Evolutionary conservation across 78 protist species (phyloP).

Genomic region (Isochrysis galbana): DNA sequence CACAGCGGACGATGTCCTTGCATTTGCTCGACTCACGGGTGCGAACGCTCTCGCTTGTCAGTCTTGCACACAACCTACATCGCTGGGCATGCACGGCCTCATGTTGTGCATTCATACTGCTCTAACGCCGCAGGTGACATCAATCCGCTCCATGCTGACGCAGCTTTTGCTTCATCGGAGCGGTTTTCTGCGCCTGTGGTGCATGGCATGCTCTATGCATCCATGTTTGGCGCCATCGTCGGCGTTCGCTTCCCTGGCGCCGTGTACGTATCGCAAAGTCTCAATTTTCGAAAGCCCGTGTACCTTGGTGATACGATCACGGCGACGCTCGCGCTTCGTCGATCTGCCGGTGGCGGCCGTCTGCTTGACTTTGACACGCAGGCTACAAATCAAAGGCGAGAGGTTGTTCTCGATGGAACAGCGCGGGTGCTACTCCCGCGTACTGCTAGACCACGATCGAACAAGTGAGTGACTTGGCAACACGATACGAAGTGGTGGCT

Average conservation of each 20-base stretch:
- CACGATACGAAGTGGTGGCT: no score
- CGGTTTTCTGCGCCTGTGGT: neutral
- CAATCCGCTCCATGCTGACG: neutral
- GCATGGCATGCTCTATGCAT: slow-evolving; percentile 16
- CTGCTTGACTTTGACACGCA: neutral
- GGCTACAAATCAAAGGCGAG: neutral
- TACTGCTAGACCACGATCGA: no score
- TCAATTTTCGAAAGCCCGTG: neutral
- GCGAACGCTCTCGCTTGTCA: no score
- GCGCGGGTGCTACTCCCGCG: neutral
- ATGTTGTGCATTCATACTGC: no score
- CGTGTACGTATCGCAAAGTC: neutral
- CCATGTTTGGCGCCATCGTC: slow-evolving; percentile 4
- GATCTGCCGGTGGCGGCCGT: neutral
- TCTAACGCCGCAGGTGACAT: neutral
- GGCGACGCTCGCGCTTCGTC: neutral
- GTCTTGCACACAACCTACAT: no score
- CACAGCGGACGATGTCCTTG: neutral
- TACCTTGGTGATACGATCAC: neutral
- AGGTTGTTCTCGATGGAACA: neutral
- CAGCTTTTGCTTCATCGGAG: neutral
- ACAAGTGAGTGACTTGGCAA: no score
- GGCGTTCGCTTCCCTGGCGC: neutral
- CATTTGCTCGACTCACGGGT: neutral
- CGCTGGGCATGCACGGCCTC: no score